Base-by-base conservation (phyloP, 2,329 filamentous ascomycete genomes). In the Beauveria brongniartii region DNA sequence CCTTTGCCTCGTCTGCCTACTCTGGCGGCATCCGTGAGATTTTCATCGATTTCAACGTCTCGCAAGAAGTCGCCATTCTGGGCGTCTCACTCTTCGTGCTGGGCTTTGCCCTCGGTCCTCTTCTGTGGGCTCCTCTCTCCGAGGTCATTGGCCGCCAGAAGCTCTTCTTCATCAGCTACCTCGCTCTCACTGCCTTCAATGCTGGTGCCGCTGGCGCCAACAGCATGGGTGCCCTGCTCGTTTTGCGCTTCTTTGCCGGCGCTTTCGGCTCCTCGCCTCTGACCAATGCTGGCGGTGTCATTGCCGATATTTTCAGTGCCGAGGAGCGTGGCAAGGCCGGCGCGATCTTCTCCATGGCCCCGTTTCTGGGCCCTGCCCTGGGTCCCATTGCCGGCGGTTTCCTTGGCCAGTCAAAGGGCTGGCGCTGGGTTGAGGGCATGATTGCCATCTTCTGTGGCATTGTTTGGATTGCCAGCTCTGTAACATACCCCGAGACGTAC, bases 1-100 rank as follows among this genome's bases (percentile, higher is more conserved):
- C 89, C 3, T 88, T 92, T 66, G 83, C 84, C 59, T 89, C 86
- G 20, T 87, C 85, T 1, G 87, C 87, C 37, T 89, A 84, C 70
- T 83, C 82, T 4, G 83, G 84, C 14, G 83, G 83, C 52, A 70
- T 85, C 16, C 61, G 65, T 9, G 74, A 83, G 54, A 77, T 90
- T 58, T 76, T 85, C 16, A 48, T 63, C 1, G 75, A 84, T 40
- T 89, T 90, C 64, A 61, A 73, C 14, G 77, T 83, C 30, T 75
- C 73, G 1, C 66, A 66, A 1, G 81, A 83, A 65, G 72, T 87
- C 8, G 80, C 79, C 44, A 85, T 83, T 26, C 76, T 88, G 2
- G 85, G 85, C 12, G 77, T 89, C 16, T 87, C 85, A 8, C 73
- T 88, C 20, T 88, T 86, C 68, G 84, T 88, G 16, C 66, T 87